A percentile compares a stretch with the other conserved stretches of the same genome.
Conservation (phyloP, 768 basidiomycete species). For the Leccinum imitatum region DNA sequence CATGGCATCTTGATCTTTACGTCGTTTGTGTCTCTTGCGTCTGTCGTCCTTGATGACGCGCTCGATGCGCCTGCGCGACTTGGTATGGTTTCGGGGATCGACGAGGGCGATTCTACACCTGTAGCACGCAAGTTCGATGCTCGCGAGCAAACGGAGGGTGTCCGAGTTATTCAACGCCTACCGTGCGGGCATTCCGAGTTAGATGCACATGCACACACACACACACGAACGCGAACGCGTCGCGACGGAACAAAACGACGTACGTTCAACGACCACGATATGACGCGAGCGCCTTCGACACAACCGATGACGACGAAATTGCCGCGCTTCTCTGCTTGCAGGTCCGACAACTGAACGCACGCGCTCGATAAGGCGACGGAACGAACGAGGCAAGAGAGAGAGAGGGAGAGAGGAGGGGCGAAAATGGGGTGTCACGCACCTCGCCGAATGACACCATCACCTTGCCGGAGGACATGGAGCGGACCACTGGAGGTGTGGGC, state of each 20-base stretch:
- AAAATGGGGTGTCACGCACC: constrained; percentile 38
- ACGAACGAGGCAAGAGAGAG: neutral
- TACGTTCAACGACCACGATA: constrained; percentile 87
- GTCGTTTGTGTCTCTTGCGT: constrained; percentile 73
- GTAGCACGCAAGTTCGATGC: constrained; percentile 84
- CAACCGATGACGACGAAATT: constrained; percentile 85
- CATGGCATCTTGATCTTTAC: constrained; percentile 83
- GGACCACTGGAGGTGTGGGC: constrained; percentile 18
- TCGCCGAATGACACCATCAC: constrained; percentile 69
- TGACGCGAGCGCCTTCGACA: constrained; percentile 68
- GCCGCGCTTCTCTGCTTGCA: constrained; percentile 85
- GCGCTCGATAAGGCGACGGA: constrained; percentile 1
- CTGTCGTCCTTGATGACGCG: constrained; percentile 85
- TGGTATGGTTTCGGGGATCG: constrained; percentile 66
- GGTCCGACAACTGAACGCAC: constrained; percentile 51
- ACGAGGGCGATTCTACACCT: constrained; percentile 65
- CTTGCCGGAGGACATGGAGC: constrained; percentile 64
- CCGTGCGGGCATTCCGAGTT: constrained; percentile 8
- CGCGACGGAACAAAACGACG: constrained; percentile 21
- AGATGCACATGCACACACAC: constrained; percentile 4
- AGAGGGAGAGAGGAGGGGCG: neutral
- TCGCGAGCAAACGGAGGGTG: constrained; percentile 76
- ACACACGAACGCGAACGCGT: neutral
- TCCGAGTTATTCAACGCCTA: constrained; percentile 83
- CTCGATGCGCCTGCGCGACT: constrained; percentile 69